A percentile compares a stretch with the other conserved stretches of the same genome.
phyloP scores from a whole-genome alignment of 495 filamentous ascomycete genomes.

The Neurospora sp. region DNA sequence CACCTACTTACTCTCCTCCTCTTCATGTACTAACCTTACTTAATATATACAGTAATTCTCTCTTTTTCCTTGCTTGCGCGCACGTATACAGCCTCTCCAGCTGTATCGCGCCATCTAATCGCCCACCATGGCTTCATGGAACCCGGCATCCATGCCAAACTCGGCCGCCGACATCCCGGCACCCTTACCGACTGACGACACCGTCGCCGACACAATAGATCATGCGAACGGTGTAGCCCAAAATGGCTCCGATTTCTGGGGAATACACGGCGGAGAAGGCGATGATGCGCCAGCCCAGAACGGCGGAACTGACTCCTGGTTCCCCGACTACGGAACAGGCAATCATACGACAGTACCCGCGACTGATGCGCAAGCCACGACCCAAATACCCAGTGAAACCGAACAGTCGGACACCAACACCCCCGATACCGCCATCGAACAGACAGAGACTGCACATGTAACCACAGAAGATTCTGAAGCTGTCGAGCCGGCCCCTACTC shows the following conservation, averaged over 20 bases:
- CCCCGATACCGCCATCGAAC: background rate
- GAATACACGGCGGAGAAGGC: background rate
- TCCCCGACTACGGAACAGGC: constrained; percentile 18
- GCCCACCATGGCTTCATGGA: constrained; percentile 39
- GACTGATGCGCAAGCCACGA: constrained; percentile 6
- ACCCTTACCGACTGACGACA: background rate
- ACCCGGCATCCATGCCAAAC: constrained; percentile 47
- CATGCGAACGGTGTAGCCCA: background rate
- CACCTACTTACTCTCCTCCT: background rate
- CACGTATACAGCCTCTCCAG: constrained; percentile 9
- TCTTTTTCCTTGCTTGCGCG: constrained; percentile 12
- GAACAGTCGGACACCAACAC: background rate
- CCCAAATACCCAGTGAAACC: background rate
- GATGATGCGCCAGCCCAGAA: constrained; percentile 4
- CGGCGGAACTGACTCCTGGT: constrained; percentile 19
- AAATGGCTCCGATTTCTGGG: background rate
- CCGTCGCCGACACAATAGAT: background rate
- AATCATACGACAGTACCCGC: constrained; percentile 19
- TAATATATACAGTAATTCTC: constrained; percentile 16
- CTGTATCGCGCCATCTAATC: constrained; percentile 22
- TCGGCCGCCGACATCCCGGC: constrained; percentile 17
- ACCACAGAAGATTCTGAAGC: background rate
- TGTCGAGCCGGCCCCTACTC: background rate
- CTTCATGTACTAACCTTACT: constrained; percentile 7
- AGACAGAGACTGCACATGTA: background rate